Base-by-base conservation (phyloP, 139 green algal genomes). In the Closterium sp. region DNA sequence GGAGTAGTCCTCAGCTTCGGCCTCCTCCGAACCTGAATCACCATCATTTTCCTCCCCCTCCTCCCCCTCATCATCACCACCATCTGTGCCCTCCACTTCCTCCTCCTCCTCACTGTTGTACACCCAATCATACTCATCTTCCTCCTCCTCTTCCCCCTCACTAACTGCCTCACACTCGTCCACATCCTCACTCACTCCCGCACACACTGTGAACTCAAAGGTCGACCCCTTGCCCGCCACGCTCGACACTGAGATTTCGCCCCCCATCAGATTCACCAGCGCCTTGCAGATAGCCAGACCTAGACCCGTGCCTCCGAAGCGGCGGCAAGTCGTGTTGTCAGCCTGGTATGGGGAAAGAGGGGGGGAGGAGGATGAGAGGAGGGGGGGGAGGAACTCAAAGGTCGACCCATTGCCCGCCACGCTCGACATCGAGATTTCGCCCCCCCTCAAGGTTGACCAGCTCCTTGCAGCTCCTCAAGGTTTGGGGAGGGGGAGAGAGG, bases 221-320 rank as follows among this genome's bases (percentile, higher is more conserved):
- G 85, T 87, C 2, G 90, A 91, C 8, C 90, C 90, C 55, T 89
- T 25, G 9, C 38, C 90, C 6, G 33, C 0, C 12, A n/a, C 34
- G 33, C 90, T 93, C 19, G 35, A 43, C 25, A 93, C 85, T 5
- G 33, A 33, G 34, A 93, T 93, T 19, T 93, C 85, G 33, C 90
- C 90, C 19, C 90, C 90, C 85, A 91, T 90, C 1, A 91, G 81
- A 9, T 91, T 86, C 23, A 88, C 90, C 55, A 93, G 34, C 9
- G 90, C 91, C 76, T 93, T 93, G 90, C 55, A 87, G 25, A 93
- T 93, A 10, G 33, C 85, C 16, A 93, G 38, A 21, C 90, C 90
- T 4, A 93, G 90, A 23, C 90, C 90, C 8, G 43, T 69, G 43
- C 43, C 43, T 12, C 43, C 43, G 3, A 69, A 69, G 12, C 38